phyloP scores from a whole-genome alignment of 2,329 filamentous ascomycete genomes.

The Aspergillus novofumigatus region DNA sequence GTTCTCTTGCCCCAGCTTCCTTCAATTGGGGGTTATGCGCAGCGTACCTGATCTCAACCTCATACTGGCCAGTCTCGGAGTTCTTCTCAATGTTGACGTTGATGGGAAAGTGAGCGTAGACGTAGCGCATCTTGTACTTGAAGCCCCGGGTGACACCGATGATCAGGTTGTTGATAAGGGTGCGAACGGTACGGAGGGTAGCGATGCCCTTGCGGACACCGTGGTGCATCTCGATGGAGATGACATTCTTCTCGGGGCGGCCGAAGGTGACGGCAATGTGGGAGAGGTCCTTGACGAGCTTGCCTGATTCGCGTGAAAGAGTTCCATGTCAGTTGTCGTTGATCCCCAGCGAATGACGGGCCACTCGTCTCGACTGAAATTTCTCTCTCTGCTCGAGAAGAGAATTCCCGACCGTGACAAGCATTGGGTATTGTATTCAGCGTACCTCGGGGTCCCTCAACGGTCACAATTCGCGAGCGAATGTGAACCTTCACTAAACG shows the following conservation, averaged over 20 bases:
- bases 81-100: conserved; percentile 99
- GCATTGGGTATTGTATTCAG: conserved; percentile 5
- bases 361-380: background rate
- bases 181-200: conserved; percentile 95
- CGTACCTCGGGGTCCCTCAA: conserved; percentile 91
- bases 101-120: conserved; percentile 99
- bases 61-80: conserved; percentile 76
- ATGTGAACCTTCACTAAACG: conserved; percentile 89
- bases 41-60: conserved; percentile 95
- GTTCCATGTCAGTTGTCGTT: conserved; percentile 22
- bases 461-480: conserved; percentile 93
- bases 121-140: conserved; percentile 99
- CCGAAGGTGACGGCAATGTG: conserved; percentile 97
- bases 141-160: conserved; percentile 97
- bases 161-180: conserved; percentile 98
- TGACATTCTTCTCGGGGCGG: conserved; percentile 75
- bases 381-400: background rate
- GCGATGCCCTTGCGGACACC: conserved; percentile 96
- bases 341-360: background rate
- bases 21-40: background rate
- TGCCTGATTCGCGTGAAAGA: conserved; percentile 54
- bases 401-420: too few species aligned
- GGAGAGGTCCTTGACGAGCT: conserved; percentile 93
- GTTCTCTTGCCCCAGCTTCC: background rate
- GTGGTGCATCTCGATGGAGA: conserved; percentile 98